phyloP scores from a whole-genome alignment of 257 asterid genomes.

The Fraxinus cuspidata region DNA sequence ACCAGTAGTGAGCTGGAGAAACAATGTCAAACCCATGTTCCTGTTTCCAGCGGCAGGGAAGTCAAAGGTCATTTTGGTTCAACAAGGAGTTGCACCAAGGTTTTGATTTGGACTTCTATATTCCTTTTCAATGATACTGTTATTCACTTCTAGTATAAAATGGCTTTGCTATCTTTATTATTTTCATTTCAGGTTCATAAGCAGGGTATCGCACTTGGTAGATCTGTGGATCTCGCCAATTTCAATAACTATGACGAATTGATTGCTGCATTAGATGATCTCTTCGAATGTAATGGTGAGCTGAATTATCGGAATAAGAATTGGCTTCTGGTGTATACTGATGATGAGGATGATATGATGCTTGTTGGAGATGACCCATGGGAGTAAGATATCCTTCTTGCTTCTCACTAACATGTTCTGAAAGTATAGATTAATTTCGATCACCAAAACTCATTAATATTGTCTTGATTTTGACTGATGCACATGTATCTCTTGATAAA shows the following conservation, averaged over 20 bases:
- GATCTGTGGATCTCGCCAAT: conserved; percentile 91
- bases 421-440: neutral
- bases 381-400: conserved; percentile 65
- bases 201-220: conserved; percentile 93
- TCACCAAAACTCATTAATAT: neutral
- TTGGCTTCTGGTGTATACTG: conserved; percentile 93
- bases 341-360: conserved; percentile 99
- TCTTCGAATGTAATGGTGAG: conserved; percentile 88
- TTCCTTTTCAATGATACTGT: no score
- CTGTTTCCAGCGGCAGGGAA: conserved; percentile 51
- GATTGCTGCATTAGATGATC: conserved; percentile 69
- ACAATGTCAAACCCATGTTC: conserved; percentile 41
- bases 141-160: no score
- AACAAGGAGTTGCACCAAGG: conserved; percentile 97
- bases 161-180: neutral
- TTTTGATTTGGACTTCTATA: conserved; percentile 18
- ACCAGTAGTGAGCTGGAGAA: conserved; percentile 59
- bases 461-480: neutral
- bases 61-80: conserved; percentile 61
- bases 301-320: conserved; percentile 61
- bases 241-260: conserved; percentile 70
- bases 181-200: conserved; percentile 73
- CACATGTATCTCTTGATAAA: neutral
- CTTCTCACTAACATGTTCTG: neutral
- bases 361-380: conserved; percentile 99